phyloP scores from a whole-genome alignment of 2,329 filamentous ascomycete species.

The Colletotrichum magnum region DNA sequence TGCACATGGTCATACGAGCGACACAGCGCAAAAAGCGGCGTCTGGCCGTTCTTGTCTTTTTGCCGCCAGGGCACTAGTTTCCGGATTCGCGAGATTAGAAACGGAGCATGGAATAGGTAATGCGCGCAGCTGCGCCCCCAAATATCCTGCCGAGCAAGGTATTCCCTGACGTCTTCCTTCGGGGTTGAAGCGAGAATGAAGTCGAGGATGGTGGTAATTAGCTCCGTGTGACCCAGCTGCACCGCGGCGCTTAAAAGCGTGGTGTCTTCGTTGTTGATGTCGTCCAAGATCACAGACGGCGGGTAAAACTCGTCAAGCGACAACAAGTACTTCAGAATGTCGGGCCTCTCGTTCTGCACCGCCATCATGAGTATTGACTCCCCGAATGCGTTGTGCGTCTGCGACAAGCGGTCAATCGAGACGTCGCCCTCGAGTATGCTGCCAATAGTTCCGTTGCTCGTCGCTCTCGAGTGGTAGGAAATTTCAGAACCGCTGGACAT shows the following conservation, averaged over 20 bases:
- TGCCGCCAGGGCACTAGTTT: slow-evolving; percentile 87
- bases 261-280: slow-evolving; percentile 90
- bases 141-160: slow-evolving; percentile 83
- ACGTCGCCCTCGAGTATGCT: slow-evolving; percentile 87
- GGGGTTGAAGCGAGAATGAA: slow-evolving; percentile 74
- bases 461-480: slow-evolving; percentile 85
- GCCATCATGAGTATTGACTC: slow-evolving; percentile 94
- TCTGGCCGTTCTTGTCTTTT: slow-evolving; percentile 96
- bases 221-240: slow-evolving; percentile 81
- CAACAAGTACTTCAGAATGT: slow-evolving; percentile 84
- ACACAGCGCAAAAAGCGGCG: slow-evolving; percentile 95
- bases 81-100: slow-evolving; percentile 83
- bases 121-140: slow-evolving; percentile 94
- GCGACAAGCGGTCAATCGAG: slow-evolving; percentile 83
- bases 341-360: slow-evolving; percentile 78
- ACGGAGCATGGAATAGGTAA: slow-evolving; percentile 93
- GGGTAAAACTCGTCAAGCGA: slow-evolving; percentile 84
- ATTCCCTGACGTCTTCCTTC: slow-evolving; percentile 71
- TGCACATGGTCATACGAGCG: slow-evolving; percentile 94
- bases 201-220: slow-evolving; percentile 82
- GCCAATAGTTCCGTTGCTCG: slow-evolving; percentile 80
- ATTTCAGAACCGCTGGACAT: slow-evolving; percentile 88
- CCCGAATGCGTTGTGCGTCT: slow-evolving; percentile 78
- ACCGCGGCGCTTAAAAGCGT: slow-evolving; percentile 92
- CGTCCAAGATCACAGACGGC: slow-evolving; percentile 78